A percentile compares a stretch with the other conserved stretches of the same genome.
phyloP scores from a whole-genome alignment of 2,329 filamentous ascomycete species.

The Diplodia corticola region DNA sequence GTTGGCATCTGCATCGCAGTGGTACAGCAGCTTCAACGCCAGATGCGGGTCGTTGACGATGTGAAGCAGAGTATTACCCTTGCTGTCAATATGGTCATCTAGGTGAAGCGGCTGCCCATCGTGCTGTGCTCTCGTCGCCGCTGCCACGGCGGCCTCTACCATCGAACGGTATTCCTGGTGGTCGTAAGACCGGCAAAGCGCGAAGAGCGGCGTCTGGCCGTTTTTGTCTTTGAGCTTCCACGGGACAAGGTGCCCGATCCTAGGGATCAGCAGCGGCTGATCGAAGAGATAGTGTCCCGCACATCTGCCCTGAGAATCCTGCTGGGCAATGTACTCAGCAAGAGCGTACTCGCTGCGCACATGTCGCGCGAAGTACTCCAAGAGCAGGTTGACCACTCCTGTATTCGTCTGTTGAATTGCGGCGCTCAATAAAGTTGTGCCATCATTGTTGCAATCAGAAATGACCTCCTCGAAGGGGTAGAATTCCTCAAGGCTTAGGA shows the following conservation, averaged over 20 bases:
- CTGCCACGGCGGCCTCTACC: constrained; percentile 77
- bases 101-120: constrained; percentile 81
- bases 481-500: constrained; percentile 74
- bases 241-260: constrained; percentile 74
- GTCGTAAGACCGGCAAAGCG: constrained; percentile 92
- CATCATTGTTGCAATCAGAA: constrained; percentile 84
- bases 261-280: constrained; percentile 74
- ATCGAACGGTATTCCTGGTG: constrained; percentile 83
- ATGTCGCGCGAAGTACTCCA: constrained; percentile 66
- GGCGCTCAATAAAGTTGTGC: constrained; percentile 84
- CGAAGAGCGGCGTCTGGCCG: constrained; percentile 96
- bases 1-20: constrained; percentile 94
- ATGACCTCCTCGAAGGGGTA: constrained; percentile 72
- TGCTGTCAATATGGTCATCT: constrained; percentile 88
- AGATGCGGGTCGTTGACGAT: constrained; percentile 86
- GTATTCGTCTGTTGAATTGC: constrained; percentile 81
- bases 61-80: constrained; percentile 93
- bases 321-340: constrained; percentile 67
- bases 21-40: constrained; percentile 71
- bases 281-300: constrained; percentile 97
- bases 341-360: constrained; percentile 59
- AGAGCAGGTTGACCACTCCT: constrained; percentile 71
- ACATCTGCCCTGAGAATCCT: constrained; percentile 84
- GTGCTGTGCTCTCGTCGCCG: constrained; percentile 71
- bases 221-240: constrained; percentile 95